These are phyloP conservation scores for Talaromyces sp. DNA, from an alignment of 2,329 filamentous ascomycete species.

Conservation along the genomic window DNA sequence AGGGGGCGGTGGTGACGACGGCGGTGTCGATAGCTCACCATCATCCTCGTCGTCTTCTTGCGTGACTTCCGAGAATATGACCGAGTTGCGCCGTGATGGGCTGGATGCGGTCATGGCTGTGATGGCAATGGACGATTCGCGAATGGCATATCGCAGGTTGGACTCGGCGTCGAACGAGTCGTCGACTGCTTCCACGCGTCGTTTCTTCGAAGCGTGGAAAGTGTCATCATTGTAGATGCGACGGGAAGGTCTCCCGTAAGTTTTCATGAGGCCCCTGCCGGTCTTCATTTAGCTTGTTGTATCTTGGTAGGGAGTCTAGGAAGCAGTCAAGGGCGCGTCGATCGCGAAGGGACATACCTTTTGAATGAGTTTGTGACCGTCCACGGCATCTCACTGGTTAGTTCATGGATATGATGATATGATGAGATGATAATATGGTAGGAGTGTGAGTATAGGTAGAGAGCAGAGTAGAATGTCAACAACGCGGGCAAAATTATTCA, in stretches of 20 bases:
- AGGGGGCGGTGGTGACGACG: conserved; percentile 52
- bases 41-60: conserved; percentile 31
- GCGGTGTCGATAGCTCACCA: conserved; percentile 48
- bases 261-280: conserved; percentile 49
- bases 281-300: not conserved
- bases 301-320: not conserved
- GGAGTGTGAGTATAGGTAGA: not conserved
- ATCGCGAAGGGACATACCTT: conserved; percentile 33
- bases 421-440: not conserved
- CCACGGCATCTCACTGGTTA: conserved; percentile 44
- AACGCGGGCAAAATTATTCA: conserved; percentile 12
- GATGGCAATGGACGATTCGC: conserved; percentile 45
- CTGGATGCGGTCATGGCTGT: conserved; percentile 40
- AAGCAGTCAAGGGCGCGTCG: not conserved
- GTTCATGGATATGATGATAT: not conserved
- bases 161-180: conserved; percentile 43
- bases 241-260: conserved; percentile 47
- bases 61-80: conserved; percentile 42
- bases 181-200: conserved; percentile 39
- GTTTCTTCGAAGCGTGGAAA: conserved; percentile 42
- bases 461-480: not conserved
- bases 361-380: conserved; percentile 52
- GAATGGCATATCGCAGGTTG: conserved; percentile 47
- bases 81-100: conserved; percentile 46
- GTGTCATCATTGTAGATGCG: conserved; percentile 47